Evolutionary conservation across 2,329 filamentous ascomycete genomes (phyloP), one percentile per base, ranked within the genome.

Genomic region (Ramularia collo-cygni): DNA sequence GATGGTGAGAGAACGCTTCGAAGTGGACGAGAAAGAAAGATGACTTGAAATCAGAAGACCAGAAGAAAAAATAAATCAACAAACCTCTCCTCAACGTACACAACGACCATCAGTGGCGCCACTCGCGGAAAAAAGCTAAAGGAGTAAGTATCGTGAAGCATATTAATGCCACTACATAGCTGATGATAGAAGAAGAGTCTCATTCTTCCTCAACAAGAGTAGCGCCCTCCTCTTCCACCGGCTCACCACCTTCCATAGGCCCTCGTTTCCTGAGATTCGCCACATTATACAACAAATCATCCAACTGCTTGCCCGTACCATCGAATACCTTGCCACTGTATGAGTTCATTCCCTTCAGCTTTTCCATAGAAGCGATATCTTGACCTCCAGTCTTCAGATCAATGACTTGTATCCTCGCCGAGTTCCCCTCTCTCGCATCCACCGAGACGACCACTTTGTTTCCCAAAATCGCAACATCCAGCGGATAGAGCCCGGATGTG

Each of bases 261-360:
- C 61, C 63, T 38, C 69, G 62, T 55, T 75, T 75, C 40, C 71
- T 63, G 34, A 75, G 58, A 40, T 70, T 70, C 44, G 66, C 66
- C 30, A 71, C 57, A 18, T 60, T 62, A 53, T 73, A 73, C 16
- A 74, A 57, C 15, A 71, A 56, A 37, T 62, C 62, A 46, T 65
- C 65, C 26, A 71, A 40, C 40, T 58, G 54, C 51, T 65, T 67
- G 31, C 60, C 57, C 44, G 63, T 52, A 37, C 41, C 47, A 38
- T 41, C 42, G 16, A 51, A 47, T n/a, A 50, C 40, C 26, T 46
- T 24, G n/a, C 31, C 28, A 10, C 19, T 43, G 29, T 40, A 35
- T 7, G 40, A 35, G 18, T 53, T 55, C 42, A 55, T 42, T 28
- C 47, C 39, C 30, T 43, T 46, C 28, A 50, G 29, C 18, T 26